Conservation (phyloP, 352 stramenopile genomes). For the Globisporangium cylindrosporum region DNA sequence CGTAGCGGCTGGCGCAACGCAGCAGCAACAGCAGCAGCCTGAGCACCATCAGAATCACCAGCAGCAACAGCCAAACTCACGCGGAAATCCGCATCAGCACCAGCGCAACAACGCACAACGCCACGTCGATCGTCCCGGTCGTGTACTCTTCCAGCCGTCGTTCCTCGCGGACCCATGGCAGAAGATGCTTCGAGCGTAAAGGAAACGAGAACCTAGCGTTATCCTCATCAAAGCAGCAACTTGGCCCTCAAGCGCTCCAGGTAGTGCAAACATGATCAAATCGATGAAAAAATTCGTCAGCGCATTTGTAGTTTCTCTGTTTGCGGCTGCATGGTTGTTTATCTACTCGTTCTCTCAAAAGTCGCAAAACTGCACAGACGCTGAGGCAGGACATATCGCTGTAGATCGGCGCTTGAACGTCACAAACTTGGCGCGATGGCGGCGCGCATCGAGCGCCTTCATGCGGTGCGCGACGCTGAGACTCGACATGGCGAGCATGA, state of each 20-base stretch:
- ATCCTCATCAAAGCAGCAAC: not conserved
- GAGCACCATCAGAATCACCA: conserved; percentile 8
- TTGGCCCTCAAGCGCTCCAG: not conserved
- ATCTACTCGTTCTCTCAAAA: not conserved
- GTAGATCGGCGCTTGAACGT: conserved; percentile 32
- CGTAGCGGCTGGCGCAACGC: not conserved
- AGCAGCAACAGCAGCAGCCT: conserved; percentile 4
- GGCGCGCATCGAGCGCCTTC: conserved; percentile 37
- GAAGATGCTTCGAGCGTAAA: conserved; percentile 5
- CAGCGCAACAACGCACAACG: not conserved
- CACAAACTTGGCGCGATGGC: conserved; percentile 40
- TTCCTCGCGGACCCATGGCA: conserved; percentile 67
- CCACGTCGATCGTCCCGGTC: conserved; percentile 26
- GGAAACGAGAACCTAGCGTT: not conserved
- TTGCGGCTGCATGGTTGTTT: not conserved
- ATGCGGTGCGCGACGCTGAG: conserved; percentile 34
- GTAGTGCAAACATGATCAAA: not conserved
- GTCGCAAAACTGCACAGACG: conserved; percentile 15
- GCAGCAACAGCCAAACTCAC: conserved; percentile 15
- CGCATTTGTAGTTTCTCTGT: not conserved
- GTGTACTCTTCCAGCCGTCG: conserved; percentile 68
- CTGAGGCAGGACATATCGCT: not conserved
- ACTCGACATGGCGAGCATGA: conserved; percentile 41
- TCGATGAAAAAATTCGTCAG: no score
- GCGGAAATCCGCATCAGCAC: not conserved